Conservation (phyloP, 78 protist genomes). For the Anaeramoeba flamelloides region DNA sequence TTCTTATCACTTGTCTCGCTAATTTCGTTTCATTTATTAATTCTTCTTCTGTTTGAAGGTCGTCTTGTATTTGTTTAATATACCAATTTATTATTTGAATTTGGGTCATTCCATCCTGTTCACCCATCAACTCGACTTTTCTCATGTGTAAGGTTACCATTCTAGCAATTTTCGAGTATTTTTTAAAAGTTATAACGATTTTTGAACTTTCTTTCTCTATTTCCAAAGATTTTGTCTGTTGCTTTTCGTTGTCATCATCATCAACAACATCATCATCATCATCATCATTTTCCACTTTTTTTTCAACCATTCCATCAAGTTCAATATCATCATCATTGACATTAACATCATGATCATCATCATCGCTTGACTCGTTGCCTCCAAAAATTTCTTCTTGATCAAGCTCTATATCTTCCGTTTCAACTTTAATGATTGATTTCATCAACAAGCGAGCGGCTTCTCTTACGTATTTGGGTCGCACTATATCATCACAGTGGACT, state of each 20-base stretch:
- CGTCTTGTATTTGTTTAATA: not conserved
- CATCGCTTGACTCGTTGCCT: constrained; percentile 8
- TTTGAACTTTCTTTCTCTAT: not conserved
- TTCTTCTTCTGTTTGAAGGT: not conserved
- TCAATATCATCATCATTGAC: constrained; percentile 3
- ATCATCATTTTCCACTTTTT: too few species aligned
- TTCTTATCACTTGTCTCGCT: not conserved
- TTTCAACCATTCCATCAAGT: too few species aligned
- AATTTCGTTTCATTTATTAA: not conserved
- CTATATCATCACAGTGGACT: constrained; percentile 23
- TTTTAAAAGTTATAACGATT: not conserved
- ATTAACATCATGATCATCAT: constrained; percentile 3
- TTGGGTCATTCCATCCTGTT: not conserved
- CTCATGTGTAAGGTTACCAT: not conserved
- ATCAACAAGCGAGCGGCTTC: constrained; percentile 7
- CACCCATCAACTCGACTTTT: not conserved
- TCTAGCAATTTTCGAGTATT: not conserved
- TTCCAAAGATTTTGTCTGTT: not conserved
- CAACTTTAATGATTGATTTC: not conserved
- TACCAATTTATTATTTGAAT: not conserved
- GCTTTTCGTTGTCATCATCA: not conserved
- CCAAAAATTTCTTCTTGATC: not conserved
- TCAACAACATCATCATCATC: not conserved
- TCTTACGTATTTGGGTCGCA: not conserved
- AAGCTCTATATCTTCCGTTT: too few species aligned